These are phyloP conservation scores for Cyamopsis tetragonoloba DNA, from an alignment of 306 rosid genomes.

Conservation along the genomic window DNA sequence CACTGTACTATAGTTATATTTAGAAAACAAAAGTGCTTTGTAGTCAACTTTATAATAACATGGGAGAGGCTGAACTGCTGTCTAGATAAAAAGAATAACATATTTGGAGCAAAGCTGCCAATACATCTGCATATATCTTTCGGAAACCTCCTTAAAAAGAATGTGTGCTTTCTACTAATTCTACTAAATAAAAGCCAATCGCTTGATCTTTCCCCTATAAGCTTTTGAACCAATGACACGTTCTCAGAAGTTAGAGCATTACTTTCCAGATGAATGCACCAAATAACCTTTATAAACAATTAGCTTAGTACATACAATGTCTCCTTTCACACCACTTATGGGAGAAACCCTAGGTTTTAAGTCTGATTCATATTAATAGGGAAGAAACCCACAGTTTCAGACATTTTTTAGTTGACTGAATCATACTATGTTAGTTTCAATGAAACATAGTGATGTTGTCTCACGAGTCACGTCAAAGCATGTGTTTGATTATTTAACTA, in stretches of 20 bases:
- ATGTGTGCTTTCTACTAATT: not conserved
- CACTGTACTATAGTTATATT: no score
- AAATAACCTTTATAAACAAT: not conserved
- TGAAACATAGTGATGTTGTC: constrained; percentile 1
- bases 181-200: not conserved
- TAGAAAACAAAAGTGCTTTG: no score
- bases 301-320: not conserved
- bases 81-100: not conserved
- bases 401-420: not conserved
- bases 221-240: not conserved
- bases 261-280: not conserved
- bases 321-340: not conserved
- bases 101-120: not conserved
- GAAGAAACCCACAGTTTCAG: not conserved
- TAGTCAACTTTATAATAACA: not conserved
- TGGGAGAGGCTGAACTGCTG: not conserved
- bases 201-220: not conserved
- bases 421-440: not conserved
- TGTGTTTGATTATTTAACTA: not conserved
- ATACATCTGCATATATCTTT: not conserved
- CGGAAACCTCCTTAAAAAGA: not conserved
- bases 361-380: not conserved
- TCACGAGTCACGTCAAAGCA: not conserved
- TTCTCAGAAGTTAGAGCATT: not conserved
- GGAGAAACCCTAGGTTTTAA: no score